Evolutionary conservation across 2,329 filamentous ascomycete genomes (phyloP).

Genomic region (Metarhizium robertsii): DNA sequence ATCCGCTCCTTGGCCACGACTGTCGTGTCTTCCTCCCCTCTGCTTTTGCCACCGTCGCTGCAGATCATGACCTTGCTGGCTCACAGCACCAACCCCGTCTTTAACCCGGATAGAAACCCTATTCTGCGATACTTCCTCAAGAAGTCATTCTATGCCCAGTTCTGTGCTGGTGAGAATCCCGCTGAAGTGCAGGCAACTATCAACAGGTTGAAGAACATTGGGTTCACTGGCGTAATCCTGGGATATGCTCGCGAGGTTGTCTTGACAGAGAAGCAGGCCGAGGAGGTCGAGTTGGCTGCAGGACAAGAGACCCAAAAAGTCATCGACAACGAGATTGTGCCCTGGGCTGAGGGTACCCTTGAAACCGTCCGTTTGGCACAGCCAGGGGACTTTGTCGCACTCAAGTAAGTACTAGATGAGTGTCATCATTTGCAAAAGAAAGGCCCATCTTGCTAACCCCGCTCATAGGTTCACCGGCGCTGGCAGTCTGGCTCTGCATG

Average conservation of each 20-base stretch:
- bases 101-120: constrained; percentile 69
- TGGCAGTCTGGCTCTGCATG: constrained; percentile 60
- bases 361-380: constrained; percentile 62
- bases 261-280: constrained; percentile 44
- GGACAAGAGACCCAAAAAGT: constrained; percentile 38
- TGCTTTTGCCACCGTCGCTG: constrained; percentile 63
- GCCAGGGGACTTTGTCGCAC: constrained; percentile 52
- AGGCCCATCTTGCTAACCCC: not conserved
- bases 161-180: constrained; percentile 73
- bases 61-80: constrained; percentile 60
- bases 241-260: constrained; percentile 80
- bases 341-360: constrained; percentile 67
- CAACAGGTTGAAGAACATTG: constrained; percentile 57
- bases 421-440: not conserved
- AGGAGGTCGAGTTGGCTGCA: constrained; percentile 31
- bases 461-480: constrained; percentile 64
- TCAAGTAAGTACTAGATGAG: constrained; percentile 39
- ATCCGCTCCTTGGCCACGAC: constrained; percentile 62
- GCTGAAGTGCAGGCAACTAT: constrained; percentile 60
- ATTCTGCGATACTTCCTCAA: constrained; percentile 63
- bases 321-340: constrained; percentile 50
- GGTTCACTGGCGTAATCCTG: constrained; percentile 76
- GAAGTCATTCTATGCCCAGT: constrained; percentile 81
- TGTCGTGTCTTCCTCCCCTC: constrained; percentile 58
- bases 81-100: constrained; percentile 53